Evolutionary conservation across 495 filamentous ascomycete genomes (phyloP), one percentile per base, ranked within the genome.

Genomic region (Filosporella fistucella): DNA sequence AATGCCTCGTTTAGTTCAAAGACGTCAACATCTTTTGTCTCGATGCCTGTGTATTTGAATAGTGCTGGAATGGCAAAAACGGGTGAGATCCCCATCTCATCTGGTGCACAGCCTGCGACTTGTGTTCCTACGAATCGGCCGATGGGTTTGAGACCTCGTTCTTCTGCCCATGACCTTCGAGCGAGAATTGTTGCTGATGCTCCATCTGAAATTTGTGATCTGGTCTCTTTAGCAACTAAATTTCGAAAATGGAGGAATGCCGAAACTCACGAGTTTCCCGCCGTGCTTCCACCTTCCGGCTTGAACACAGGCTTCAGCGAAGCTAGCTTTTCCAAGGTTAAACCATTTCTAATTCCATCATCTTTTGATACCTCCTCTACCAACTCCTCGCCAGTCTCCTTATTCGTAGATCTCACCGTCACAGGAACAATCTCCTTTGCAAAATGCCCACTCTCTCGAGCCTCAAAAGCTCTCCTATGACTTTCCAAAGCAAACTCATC

Each of bases 1-100:
- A 88, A 88, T 8, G 84, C 84, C 70, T 88, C 84, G 61, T 87
- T 88, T 55, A 88, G 72, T 67, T 88, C 84, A 78, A 82, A 84
- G 18, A 86, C 68, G 13, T 76, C 80, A 3, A 88, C 75, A 37
- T 87, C 82, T 5, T 68, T 63, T 14, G 74, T 72, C 14, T 52
- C 52, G 14, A 87, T 49, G 8, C 76, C 82, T 17, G 78, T 71
- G 21, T 68, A 67, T 38, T 78, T 61, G 3, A 86, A 68, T 17
- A 88, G 69, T 50, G 78, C 81, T 25, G 84, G 84, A 34, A 88
- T 84, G 8, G 83, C 84, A 21, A 83, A 57, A 4, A 81, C 78
- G 28, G 84, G 84, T 1, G 84, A 83, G 36, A 88, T 69, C 29
- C 84, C 84, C 84, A 88, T 88, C 66, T 86, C 81, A 53, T 85